Percentiles rank a stretch among this genome's conserved stretches.
Conservation (phyloP, 805 yeast species). For the Scheffersomyces stipitis region DNA sequence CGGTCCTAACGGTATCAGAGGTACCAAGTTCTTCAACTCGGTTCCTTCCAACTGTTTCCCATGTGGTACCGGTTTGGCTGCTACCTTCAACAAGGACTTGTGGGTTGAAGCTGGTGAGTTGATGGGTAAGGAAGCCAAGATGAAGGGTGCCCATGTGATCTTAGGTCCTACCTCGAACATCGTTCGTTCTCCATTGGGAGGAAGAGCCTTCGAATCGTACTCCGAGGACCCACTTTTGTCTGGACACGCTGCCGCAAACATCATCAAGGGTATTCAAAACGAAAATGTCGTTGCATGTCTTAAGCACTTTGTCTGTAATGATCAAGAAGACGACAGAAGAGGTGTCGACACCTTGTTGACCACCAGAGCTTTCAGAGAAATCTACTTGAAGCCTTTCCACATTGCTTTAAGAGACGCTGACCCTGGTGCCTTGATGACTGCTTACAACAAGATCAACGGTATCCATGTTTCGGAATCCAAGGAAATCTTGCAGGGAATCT, state of each 20-base stretch:
- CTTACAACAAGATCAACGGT: conserved; percentile 65
- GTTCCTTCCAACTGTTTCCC: conserved; percentile 60
- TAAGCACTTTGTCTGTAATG: conserved; percentile 65
- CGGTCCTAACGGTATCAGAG: conserved; percentile 67
- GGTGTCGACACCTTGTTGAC: conserved; percentile 50
- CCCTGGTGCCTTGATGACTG: conserved; percentile 60
- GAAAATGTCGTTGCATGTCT: conserved; percentile 53
- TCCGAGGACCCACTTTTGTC: conserved; percentile 57
- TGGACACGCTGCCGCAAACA: conserved; percentile 48
- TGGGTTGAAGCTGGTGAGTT: conserved; percentile 49
- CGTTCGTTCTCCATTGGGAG: conserved; percentile 58
- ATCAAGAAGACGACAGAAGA: conserved; percentile 56
- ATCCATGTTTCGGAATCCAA: conserved; percentile 52
- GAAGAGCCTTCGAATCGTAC: conserved; percentile 62
- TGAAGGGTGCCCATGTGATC: conserved; percentile 52
- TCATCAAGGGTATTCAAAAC: conserved; percentile 55
- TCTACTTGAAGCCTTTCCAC: conserved; percentile 64
- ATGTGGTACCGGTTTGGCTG: conserved; percentile 58
- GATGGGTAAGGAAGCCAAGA: conserved; percentile 55
- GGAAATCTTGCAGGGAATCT: conserved; percentile 42
- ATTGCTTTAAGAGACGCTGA: conserved; percentile 52
- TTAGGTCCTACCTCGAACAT: conserved; percentile 52
- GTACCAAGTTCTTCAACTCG: conserved; percentile 52
- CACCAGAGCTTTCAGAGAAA: conserved; percentile 63
- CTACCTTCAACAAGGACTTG: conserved; percentile 55